Base-by-base conservation (phyloP, 495 filamentous ascomycete genomes). In the Annulohypoxylon stygium region DNA sequence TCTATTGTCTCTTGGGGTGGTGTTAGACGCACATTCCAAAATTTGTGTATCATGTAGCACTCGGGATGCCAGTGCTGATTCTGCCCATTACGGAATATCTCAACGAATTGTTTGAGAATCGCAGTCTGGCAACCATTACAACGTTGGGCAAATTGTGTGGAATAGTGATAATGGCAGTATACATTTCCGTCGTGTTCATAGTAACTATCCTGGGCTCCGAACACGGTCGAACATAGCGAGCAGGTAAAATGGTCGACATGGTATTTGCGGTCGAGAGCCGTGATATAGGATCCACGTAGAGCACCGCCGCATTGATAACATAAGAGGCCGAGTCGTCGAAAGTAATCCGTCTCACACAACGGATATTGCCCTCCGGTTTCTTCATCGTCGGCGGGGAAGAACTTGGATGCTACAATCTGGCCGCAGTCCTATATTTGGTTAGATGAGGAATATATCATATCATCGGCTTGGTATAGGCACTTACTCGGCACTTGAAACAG, bases 11-110 rank as follows among this genome's bases (percentile, higher is more conserved):
- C 80, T 33, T 81, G 80, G 23, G 83, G 81, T 4, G 83, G 81
- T 11, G 83, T 84, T 53, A 99, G 86, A 25, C 95, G 90, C 43
- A 99, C 97, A 78, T 97, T 99, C 97, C 97, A 99, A 83, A 98
- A 99, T 78, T 99, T 99, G 81, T 99, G 97, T 48, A 99, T 99
- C 96, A 98, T 99, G 80, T 99, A 99, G 81, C 97, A 99, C 79
- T 99, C 97, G 2, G 97, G 97, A 78, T 99, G 97, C 97, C 97
- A 99, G 76, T 99, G 97, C 78, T 99, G 97, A 77, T 98, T 97
- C 78, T 97, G 90, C 0, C 96, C 95, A 80, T 98, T 98, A 57
- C 97, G 90, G 81, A 94, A 98, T 68, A 99, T 98, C 81, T 99
- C 96, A 26, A 99, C 97, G 76, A 99, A 99, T 78, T 99, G 97